Percentiles rank a stretch among this genome's conserved stretches.
Conservation (phyloP, 2,329 filamentous ascomycete genomes). For the Pseudogymnoascus sp. region DNA sequence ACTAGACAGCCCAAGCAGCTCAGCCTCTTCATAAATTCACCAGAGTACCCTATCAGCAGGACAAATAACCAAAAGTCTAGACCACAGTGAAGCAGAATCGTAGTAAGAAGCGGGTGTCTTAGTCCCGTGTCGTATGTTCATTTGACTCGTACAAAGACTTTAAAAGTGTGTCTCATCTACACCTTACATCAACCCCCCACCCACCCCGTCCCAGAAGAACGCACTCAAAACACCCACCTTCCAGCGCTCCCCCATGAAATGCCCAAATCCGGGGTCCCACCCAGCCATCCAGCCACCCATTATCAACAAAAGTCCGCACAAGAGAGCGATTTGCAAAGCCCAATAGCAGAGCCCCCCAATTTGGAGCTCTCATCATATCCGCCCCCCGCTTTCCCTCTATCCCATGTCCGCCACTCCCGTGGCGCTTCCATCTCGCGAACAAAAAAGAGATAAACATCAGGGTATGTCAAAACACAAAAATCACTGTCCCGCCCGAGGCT, state of each 20-base stretch:
- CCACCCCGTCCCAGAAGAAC: not conserved
- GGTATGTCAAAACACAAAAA: constrained; percentile 6
- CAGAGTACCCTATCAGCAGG: not conserved
- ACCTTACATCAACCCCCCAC: not conserved
- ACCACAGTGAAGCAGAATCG: not conserved
- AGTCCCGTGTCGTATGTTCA: constrained; percentile 1
- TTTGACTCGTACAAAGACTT: constrained; percentile 7
- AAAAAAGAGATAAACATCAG: not conserved
- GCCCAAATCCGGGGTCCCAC: not conserved
- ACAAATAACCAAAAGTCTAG: not conserved
- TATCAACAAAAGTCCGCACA: not conserved
- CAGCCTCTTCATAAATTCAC: not conserved
- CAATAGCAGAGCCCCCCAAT: not conserved
- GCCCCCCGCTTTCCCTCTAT: not conserved
- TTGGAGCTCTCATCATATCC: not conserved
- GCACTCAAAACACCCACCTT: not conserved
- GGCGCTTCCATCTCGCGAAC: not conserved
- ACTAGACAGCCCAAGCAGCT: not conserved
- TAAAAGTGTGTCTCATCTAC: not conserved
- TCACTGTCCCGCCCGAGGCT: not conserved
- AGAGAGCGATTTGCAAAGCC: not conserved
- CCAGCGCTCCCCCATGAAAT: constrained; percentile 4
- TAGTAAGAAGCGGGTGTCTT: not conserved
- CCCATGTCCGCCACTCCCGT: not conserved
- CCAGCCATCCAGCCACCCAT: not conserved